These are phyloP conservation scores for Breviolum minutum DNA, from an alignment of 73 alveolate genomes.

Conservation along the genomic window DNA sequence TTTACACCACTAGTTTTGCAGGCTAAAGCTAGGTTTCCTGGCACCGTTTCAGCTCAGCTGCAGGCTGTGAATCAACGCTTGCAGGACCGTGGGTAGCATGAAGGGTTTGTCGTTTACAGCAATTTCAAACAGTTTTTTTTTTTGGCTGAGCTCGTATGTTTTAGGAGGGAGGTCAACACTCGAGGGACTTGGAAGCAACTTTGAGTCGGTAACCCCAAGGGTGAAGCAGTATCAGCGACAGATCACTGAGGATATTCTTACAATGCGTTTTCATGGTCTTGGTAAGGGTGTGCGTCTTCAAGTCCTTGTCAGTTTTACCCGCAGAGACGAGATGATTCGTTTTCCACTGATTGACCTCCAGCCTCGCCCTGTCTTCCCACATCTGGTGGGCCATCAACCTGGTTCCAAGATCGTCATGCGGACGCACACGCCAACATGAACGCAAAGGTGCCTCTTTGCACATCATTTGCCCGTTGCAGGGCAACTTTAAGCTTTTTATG, in stretches of 20 bases:
- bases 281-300: neutral
- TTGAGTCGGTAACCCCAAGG: neutral
- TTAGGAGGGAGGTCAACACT: constrained; percentile 37
- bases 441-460: constrained; percentile 19
- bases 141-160: neutral
- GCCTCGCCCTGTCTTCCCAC: neutral
- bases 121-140: neutral
- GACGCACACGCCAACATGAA: constrained; percentile 74
- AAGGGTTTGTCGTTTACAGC: neutral
- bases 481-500: too few relatives aligned
- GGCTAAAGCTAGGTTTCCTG: neutral
- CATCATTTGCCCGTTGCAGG: too few relatives aligned
- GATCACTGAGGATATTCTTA: too few relatives aligned
- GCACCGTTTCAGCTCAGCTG: neutral
- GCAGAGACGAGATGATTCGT: neutral
- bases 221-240: neutral
- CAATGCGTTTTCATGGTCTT: too few relatives aligned
- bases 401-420: constrained; percentile 61
- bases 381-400: neutral
- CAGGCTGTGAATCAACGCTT: neutral
- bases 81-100: neutral
- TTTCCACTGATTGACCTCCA: neutral
- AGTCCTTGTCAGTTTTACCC: neutral
- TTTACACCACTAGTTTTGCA: too few relatives aligned
- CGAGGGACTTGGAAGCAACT: constrained; percentile 48